phyloP scores from a whole-genome alignment of 2,329 filamentous ascomycete genomes.

The Cordyceps cateniannulata region DNA sequence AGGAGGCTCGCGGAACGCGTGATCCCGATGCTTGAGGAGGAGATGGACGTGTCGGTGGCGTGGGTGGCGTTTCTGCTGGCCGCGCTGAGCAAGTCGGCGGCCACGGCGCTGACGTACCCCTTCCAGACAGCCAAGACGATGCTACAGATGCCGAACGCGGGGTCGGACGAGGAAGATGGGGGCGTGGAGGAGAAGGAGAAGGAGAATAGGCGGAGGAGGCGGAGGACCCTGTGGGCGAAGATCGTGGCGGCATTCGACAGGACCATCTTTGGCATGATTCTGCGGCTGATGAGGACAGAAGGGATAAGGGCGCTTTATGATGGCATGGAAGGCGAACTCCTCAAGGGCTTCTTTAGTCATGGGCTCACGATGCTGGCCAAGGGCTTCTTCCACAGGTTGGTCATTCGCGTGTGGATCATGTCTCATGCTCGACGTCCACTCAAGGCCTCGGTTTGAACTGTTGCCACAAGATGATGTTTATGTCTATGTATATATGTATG shows the following conservation, averaged over 20 bases:
- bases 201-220: slow-evolving; percentile 8
- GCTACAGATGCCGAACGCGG: slow-evolving; percentile 51
- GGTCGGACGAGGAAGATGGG: not conserved
- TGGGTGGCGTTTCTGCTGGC: slow-evolving; percentile 48
- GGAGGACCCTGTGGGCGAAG: slow-evolving; percentile 12
- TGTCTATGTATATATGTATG: not conserved
- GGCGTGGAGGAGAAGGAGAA: not conserved
- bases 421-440: slow-evolving; percentile 21
- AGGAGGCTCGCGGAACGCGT: slow-evolving; percentile 59
- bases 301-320: slow-evolving; percentile 66
- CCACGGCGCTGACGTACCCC: slow-evolving; percentile 74
- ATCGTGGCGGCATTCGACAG: slow-evolving; percentile 23
- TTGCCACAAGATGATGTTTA: not conserved
- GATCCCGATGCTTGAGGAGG: slow-evolving; percentile 41
- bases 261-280: slow-evolving; percentile 58
- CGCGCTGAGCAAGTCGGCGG: slow-evolving; percentile 70
- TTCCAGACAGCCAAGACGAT: slow-evolving; percentile 80
- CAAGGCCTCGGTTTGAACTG: slow-evolving; percentile 11
- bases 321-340: slow-evolving; percentile 67
- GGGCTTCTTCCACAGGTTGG: slow-evolving; percentile 63
- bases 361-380: slow-evolving; percentile 85
- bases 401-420: slow-evolving; percentile 67
- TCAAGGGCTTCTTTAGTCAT: slow-evolving; percentile 80
- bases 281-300: slow-evolving; percentile 53
- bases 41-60: slow-evolving; percentile 29